Base-by-base conservation (phyloP, 1,284 basidiomycete genomes). In the Ustilago esculenta region DNA sequence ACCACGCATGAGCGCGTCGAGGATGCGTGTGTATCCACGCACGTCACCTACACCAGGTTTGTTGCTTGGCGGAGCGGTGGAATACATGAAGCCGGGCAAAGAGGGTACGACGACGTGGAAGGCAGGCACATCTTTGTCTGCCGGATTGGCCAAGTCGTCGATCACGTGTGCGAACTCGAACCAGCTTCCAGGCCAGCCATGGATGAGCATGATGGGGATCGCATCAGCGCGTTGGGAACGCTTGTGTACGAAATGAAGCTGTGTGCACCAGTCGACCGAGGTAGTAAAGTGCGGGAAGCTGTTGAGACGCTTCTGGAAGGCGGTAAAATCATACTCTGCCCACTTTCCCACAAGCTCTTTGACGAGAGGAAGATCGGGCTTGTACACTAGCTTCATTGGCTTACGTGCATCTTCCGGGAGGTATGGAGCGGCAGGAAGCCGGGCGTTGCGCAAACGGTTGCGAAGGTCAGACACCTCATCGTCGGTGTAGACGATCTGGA, bases 51-150 rank as follows among this genome's bases (percentile, higher is more conserved):
- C 53, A 5, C 65, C 65, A 4, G 46, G 36, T 17, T 60, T 33
- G 15, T 60, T 67, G 46, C 42, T 53, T 0, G 76, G 75, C 1
- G 74, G 75, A 0, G 66, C 39, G 2, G 69, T 61, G 34, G 75
- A 77, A 52, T 75, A 61, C 50, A 65, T 55, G 49, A 70, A 79
- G 5, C 76, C 76, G 14, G 72, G 68, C 32, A 79, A 48, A 5
- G 76, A 79, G 21, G 76, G 75, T 2, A 74, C 73, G 14, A 79
- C 73, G 20, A 79, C 71, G 41, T 79, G 72, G 57, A 79, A 79
- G 0, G 76, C 74, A n/a, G 69, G 69, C 12, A 50, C 46, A 17
- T 49, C 47, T 15, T 57, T 45, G 30, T 72, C 59, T 4, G 46
- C 24, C 7, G 69, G 69, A 29, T 68, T 61, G 42, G 55, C 69